Evolutionary conservation across 1,284 basidiomycete genomes (phyloP).

Genomic region (Apiotrichum brassicae): DNA sequence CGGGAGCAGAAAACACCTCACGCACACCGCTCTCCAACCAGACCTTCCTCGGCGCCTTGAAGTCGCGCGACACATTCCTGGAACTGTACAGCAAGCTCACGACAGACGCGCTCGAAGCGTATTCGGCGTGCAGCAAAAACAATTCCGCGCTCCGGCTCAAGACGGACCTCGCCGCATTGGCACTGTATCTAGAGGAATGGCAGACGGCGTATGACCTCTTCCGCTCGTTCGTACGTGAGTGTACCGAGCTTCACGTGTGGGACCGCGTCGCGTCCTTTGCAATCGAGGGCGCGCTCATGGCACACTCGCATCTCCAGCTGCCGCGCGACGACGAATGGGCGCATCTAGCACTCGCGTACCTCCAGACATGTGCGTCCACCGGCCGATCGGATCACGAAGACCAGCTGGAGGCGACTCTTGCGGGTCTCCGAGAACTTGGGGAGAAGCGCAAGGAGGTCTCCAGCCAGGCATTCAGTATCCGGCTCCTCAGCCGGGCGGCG

Average conservation of each 20-base stretch:
- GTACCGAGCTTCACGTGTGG: conserved; percentile 35
- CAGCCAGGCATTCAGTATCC: conserved; percentile 7
- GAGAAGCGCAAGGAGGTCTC: conserved; percentile 8
- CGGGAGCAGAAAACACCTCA: background rate
- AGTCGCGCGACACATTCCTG: conserved; percentile 59
- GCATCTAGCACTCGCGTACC: conserved; percentile 38
- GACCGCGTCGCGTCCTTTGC: conserved; percentile 32
- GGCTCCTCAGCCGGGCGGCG: conserved; percentile 16
- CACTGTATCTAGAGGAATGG: conserved; percentile 52
- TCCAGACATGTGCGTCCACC: conserved; percentile 26
- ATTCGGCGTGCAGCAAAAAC: conserved; percentile 67
- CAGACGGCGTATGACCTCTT: conserved; percentile 29
- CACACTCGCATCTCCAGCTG: conserved; percentile 24
- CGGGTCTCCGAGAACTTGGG: conserved; percentile 18
- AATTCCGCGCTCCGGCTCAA: conserved; percentile 80
- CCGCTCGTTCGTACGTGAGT: conserved; percentile 30
- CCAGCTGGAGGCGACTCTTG: conserved; percentile 13
- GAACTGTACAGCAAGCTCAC: conserved; percentile 66
- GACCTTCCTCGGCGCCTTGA: conserved; percentile 60
- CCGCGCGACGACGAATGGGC: conserved; percentile 32
- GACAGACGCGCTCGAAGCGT: conserved; percentile 73
- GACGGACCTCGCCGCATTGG: conserved; percentile 74
- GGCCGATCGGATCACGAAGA: background rate
- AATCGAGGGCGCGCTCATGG: conserved; percentile 28
- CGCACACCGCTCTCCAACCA: conserved; percentile 54